phyloP scores from a whole-genome alignment of 805 yeast species.

The Ogataea philodendri region DNA sequence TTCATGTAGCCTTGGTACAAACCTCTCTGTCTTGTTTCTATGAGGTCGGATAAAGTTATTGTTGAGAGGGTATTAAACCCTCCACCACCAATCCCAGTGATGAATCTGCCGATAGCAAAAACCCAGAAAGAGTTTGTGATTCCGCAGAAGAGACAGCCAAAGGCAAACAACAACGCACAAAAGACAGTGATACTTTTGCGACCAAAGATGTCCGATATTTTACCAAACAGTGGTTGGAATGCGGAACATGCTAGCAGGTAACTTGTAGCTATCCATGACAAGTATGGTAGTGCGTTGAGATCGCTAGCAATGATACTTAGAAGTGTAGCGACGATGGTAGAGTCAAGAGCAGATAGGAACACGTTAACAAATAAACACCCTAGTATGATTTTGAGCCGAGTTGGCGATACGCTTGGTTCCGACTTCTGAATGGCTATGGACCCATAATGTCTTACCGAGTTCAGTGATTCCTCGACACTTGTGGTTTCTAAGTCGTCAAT shows the following conservation, averaged over 20 bases:
- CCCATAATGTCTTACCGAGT: slow-evolving; percentile 3
- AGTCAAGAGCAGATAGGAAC: slow-evolving; percentile 49
- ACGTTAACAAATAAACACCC: slow-evolving; percentile 26
- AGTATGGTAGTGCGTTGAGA: slow-evolving; percentile 42
- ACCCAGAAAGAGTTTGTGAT: slow-evolving; percentile 40
- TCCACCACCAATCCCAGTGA: slow-evolving; percentile 58
- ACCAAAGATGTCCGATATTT: slow-evolving; percentile 54
- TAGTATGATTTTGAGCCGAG: slow-evolving; percentile 11
- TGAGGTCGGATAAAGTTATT: slow-evolving; percentile 71
- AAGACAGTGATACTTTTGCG: slow-evolving; percentile 39
- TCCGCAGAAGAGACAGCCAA: slow-evolving; percentile 45
- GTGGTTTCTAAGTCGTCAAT: slow-evolving; percentile 3
- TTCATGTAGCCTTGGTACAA: slow-evolving; percentile 81
- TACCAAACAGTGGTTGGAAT: slow-evolving; percentile 56
- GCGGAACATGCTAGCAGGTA: slow-evolving; percentile 45
- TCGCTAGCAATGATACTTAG: slow-evolving; percentile 52
- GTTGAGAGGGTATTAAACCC: slow-evolving; percentile 77
- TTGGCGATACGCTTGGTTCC: slow-evolving; percentile 1
- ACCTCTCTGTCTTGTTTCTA: slow-evolving; percentile 75
- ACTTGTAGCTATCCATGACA: slow-evolving; percentile 43
- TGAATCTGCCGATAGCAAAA: slow-evolving; percentile 56
- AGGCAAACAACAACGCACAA: slow-evolving; percentile 33
- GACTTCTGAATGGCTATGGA: slow-evolving; percentile 1
- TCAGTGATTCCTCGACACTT: not conserved
- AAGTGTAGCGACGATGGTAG: slow-evolving; percentile 54